Base-by-base conservation (phyloP, 2,329 filamentous ascomycete genomes). In the Colletotrichum sp. region DNA sequence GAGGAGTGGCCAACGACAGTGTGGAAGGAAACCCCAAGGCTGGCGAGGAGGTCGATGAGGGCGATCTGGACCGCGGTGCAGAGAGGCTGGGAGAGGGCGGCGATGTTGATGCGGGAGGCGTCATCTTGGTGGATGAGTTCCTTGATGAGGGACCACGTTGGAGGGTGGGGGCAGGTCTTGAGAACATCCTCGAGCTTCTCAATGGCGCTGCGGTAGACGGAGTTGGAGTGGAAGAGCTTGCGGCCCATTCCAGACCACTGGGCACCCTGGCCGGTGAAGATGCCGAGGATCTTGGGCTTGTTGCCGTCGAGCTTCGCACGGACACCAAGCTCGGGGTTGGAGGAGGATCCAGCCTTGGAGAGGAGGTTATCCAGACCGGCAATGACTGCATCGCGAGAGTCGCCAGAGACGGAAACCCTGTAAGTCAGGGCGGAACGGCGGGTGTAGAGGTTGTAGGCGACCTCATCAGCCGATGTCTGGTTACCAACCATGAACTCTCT, bases 211-310 rank as follows among this genome's bases (percentile, higher is more conserved):
- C 58, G 52, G 61, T 78, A 79, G 26, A 71, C 21, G 18, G 36
- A 13, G 67, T 48, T 74, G 5, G 48, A 69, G 21, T 71, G 30
- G 36, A 76, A 74, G 21, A 84, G 77, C 61, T 79, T 73, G 5
- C 73, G 71, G 12, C 83, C 84, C 84, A 85, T 85, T 1, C 71
- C 36, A 2, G 79, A 71, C 80, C 81, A 84, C 66, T 84, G 82
- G 0, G 82, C 82, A 7, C 83, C 83, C 62, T 84, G 82, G 2
- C 83, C 83, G 2, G 83, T 84, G 73, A 84, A 84, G n/a, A 84
- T 76, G 2, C 79, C 80, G 24, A 81, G 73, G 13, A 80, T 76
- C 62, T 74, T 76, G 65, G 62, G 48, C 55, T 69, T 52, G 52
- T 55, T 68, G 59, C 74, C 71, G 12, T 70, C 66, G n/a, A 74